A percentile compares a stretch with the other conserved stretches of the same genome.
Evolutionary conservation across 768 basidiomycete genomes (phyloP).

Genomic region (Favolaschia claudopus): DNA sequence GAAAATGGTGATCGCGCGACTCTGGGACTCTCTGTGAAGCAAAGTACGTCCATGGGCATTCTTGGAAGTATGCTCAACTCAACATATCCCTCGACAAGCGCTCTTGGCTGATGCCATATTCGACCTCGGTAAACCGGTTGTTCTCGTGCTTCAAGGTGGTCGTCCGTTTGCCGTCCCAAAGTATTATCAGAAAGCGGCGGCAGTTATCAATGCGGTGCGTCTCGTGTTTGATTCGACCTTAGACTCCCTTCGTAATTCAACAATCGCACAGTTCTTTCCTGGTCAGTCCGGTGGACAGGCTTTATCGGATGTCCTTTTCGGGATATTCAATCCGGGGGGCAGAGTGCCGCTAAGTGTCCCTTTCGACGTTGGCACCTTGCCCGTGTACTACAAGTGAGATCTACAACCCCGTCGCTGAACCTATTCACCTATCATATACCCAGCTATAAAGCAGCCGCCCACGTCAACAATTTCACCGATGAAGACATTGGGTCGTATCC

Average conservation of each 20-base stretch:
- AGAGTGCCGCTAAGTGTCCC: constrained; percentile 34
- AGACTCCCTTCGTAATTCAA: background rate
- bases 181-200: constrained; percentile 29
- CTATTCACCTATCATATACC: background rate
- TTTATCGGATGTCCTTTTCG: constrained; percentile 34
- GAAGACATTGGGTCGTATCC: constrained; percentile 30
- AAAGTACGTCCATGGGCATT: constrained; percentile 19
- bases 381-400: constrained; percentile 35
- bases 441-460: constrained; percentile 31
- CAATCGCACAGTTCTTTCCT: constrained; percentile 30
- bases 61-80: background rate
- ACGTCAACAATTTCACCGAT: constrained; percentile 30
- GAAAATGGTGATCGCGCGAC: constrained; percentile 35
- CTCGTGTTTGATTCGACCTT: background rate
- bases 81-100: constrained; percentile 11
- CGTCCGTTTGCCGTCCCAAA: constrained; percentile 35
- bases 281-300: constrained; percentile 37
- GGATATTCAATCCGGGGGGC: constrained; percentile 34
- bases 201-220: constrained; percentile 31
- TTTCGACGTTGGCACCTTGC: constrained; percentile 28
- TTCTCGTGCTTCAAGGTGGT: constrained; percentile 33
- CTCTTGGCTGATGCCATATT: constrained; percentile 33
- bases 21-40: constrained; percentile 31
- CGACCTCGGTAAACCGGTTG: constrained; percentile 30
- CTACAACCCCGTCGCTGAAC: background rate